A percentile compares a stretch with the other conserved stretches of the same genome.
phyloP scores from a whole-genome alignment of 2,329 filamentous ascomycete genomes.

The Trichoderma sp. region DNA sequence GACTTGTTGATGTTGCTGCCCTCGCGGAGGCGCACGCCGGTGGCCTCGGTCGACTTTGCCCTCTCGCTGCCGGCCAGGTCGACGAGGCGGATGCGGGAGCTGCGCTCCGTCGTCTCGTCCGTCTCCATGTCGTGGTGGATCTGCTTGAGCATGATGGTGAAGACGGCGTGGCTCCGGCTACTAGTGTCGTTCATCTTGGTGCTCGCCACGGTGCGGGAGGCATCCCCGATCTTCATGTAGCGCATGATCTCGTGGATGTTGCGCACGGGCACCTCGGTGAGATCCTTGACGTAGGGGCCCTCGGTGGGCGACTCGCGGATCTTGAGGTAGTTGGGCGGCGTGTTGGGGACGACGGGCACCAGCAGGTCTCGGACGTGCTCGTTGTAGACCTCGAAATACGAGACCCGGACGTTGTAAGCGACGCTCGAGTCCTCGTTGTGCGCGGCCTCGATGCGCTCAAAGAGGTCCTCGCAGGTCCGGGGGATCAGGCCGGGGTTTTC shows the following conservation, averaged over 20 bases:
- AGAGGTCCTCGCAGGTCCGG: constrained; percentile 92
- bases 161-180: constrained; percentile 93
- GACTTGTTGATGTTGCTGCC: constrained; percentile 99
- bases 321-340: constrained; percentile 88
- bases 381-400: constrained; percentile 99
- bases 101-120: constrained; percentile 96
- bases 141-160: constrained; percentile 96
- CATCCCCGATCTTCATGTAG: constrained; percentile 87
- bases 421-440: constrained; percentile 83
- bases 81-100: constrained; percentile 89
- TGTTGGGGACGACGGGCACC: constrained; percentile 69
- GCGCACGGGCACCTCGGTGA: constrained; percentile 90
- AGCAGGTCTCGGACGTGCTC: constrained; percentile 96
- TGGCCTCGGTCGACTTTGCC: constrained; percentile 93
- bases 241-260: constrained; percentile 85
- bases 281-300: constrained; percentile 93
- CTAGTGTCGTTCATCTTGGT: constrained; percentile 99
- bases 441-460: constrained; percentile 82
- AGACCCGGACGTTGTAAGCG: constrained; percentile 95
- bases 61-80: constrained; percentile 94
- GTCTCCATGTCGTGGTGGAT: constrained; percentile 96
- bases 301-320: constrained; percentile 94
- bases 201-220: constrained; percentile 83
- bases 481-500: constrained; percentile 91
- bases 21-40: constrained; percentile 84